Evolutionary conservation across 163 green algal genomes (phyloP), one percentile per base, ranked within the genome.

Genomic region (Scenedesmus sp.): DNA sequence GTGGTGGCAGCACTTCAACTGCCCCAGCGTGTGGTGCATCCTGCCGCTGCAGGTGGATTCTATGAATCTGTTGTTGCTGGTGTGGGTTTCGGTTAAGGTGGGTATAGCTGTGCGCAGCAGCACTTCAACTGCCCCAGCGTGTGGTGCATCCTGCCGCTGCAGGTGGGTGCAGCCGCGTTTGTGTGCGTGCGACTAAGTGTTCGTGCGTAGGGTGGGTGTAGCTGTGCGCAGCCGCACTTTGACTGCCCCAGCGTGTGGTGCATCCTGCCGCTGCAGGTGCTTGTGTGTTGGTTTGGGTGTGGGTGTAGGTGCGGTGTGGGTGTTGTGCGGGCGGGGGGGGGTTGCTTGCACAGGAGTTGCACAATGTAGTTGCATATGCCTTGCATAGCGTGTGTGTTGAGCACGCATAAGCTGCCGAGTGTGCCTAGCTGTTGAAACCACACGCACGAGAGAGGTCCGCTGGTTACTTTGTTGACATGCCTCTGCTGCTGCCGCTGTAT

Each of bases 241-340:
- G 94, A 97, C 77, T 97, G 94, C 82, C 96, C 96, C 3, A 95
- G 95, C 66, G 95, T 97, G 86, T 97, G 97, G 93, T 93, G 96
- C 76, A 97, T 99, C 57, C 98, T 99, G 91, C 96, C 98, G 0
- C 52, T 99, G 5, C 97, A 99, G 95, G 97, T 97, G 86, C 0
- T 92, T 79, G 8, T 10, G 4, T 77, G 18, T 7, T 5, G 9
- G n/a, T 76, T 16, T 76, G 62, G 5, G 2, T 4, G 12, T 70
- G 62, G 9, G 16, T 16, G 6, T 70, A 15, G 2, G 62, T 70
- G 9, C 4, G 16, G 62, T 70, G 62, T 46, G 34, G 34, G 34
- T 46, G 34, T 46, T 46, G 34, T 46, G 34, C 34, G 34, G 34
- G 34, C 34, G n/a, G n/a, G 34, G 34, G 34, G 34, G 34, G 34